Percentiles rank a stretch among this genome's conserved stretches.
phyloP scores from a whole-genome alignment of 768 basidiomycete genomes.

The Lanmaoa rubissima region DNA sequence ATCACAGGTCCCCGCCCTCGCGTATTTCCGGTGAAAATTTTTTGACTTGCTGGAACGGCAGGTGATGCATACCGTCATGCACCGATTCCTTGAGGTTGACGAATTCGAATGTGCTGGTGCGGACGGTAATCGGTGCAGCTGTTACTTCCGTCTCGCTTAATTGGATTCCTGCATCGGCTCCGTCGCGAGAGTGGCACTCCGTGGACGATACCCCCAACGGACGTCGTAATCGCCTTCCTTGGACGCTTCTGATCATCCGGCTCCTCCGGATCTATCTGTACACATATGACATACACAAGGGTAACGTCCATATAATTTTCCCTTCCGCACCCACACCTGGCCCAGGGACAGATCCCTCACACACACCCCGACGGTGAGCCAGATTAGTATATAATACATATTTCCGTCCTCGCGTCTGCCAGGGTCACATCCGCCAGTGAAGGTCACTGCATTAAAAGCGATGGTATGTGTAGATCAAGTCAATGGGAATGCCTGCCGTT shows the following conservation, averaged over 20 bases:
- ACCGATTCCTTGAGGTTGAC: conserved; percentile 1
- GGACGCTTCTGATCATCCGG: conserved; percentile 13
- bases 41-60: conserved; percentile 25
- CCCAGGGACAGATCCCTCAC: conserved; percentile 20
- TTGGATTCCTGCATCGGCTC: conserved; percentile 20
- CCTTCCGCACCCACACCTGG: conserved; percentile 22
- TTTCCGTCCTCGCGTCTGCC: conserved; percentile 7
- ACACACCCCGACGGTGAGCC: conserved; percentile 12
- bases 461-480: conserved; percentile 32
- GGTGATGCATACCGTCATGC: conserved; percentile 10
- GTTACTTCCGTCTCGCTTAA: conserved; percentile 15
- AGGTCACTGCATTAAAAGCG: conserved; percentile 23
- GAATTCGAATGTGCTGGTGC: background rate
- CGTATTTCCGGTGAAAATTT: conserved; percentile 38
- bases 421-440: conserved; percentile 6
- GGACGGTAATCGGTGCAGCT: conserved; percentile 5
- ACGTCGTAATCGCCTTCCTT: conserved; percentile 19
- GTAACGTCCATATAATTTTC: conserved; percentile 24
- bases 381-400: conserved; percentile 30
- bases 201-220: background rate
- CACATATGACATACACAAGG: conserved; percentile 23
- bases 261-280: conserved; percentile 13
- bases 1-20: conserved; percentile 39
- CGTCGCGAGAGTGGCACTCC: conserved; percentile 1
- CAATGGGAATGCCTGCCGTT: conserved; percentile 10